Evolutionary conservation across 495 filamentous ascomycete genomes (phyloP), one percentile per base, ranked within the genome.

Genomic region (Neurospora tetrasperma): DNA sequence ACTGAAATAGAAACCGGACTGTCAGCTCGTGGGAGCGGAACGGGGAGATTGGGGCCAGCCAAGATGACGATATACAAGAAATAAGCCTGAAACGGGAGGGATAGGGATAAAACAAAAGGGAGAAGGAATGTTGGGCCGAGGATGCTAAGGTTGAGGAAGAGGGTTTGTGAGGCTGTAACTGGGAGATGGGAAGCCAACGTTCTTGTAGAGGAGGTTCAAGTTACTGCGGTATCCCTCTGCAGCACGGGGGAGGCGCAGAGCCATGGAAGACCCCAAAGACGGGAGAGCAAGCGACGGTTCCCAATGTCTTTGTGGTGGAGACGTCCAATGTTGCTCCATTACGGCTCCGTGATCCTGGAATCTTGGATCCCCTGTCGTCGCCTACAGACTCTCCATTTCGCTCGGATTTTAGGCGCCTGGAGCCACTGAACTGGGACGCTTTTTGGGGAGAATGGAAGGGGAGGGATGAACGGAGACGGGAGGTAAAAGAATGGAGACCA

Each of bases 1-100:
- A 72, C 69, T 72, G 76, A 75, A 70, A 68, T 69, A 59, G 54
- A 66, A 66, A 66, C 54, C 54, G 54, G 54, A 66, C 54, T 66
- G 54, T 66, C 54, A 66, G 54, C 35, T 66, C 14, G 54, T 14
- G 48, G 12, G 20, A 54, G 46, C 46, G 42, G 66, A 70, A 72
- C 43, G 43, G 42, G 42, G 31, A 62, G 54, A 66, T 66, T 66
- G 54, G 54, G 54, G 54, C 54, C 54, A 66, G 54, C 54, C 54
- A 66, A 66, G 54, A 66, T 66, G 54, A 66, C 54, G 18, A 40
- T 42, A 39, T 20, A 69, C 38, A 70, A 31, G 68, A 20, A 39
- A 73, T 11, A 73, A 42, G 59, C 46, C 6, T 71, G 31, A 38
- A 59, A 72, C 23, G 68, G 70, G 41, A 68, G 68, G 42, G 42